Evolutionary conservation across 768 basidiomycete genomes (phyloP), one percentile per base, ranked within the genome.

Genomic region (Mycena floridula): DNA sequence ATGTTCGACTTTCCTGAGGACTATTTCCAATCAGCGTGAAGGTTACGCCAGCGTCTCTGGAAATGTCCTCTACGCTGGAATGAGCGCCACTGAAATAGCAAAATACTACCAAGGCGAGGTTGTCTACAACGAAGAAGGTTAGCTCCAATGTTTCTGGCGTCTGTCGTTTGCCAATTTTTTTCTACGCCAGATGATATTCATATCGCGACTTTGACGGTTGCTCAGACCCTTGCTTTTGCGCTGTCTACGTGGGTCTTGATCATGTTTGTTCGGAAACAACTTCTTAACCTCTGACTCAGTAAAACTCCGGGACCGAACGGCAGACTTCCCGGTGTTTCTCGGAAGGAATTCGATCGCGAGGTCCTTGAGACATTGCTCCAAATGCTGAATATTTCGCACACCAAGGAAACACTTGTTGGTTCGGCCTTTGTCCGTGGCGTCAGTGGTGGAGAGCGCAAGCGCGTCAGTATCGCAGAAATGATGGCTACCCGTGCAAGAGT

Each of bases 181-280:
- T 83, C 90, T 85, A 50, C n/a, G n/a, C n/a, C n/a, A n/a, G n/a
- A n/a, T n/a, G 89, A 93, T 55, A 74, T 81, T 30, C 89, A 94
- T 55, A 79, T 92, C 37, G 76, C 89, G 1, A 90, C 88, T 1
- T 64, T 95, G 43, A 86, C 85, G 2, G 89, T 90, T 25, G 79
- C 74, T 3, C 85, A 90, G 59, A 89, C 89, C 0, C 62, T 95
- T n/a, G 64, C 69, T 30, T 87, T 87, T 53, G 82, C 82, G 0
- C 67, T 86, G 16, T 81, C 82, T 7, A 80, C 81, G 59, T 73
- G 51, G 51, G 65, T 57, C n/a, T n/a, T n/a, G n/a, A n/a, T n/a
- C n/a, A n/a, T n/a, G n/a, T n/a, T n/a, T n/a, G n/a, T n/a, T n/a
- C n/a, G n/a, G n/a, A n/a, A n/a, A n/a, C n/a, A n/a, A n/a, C n/a